Evolutionary conservation across 2,329 filamentous ascomycete species (phyloP), one percentile per base, ranked within the genome.

Genomic region (Scortechinia acanthostroma): DNA sequence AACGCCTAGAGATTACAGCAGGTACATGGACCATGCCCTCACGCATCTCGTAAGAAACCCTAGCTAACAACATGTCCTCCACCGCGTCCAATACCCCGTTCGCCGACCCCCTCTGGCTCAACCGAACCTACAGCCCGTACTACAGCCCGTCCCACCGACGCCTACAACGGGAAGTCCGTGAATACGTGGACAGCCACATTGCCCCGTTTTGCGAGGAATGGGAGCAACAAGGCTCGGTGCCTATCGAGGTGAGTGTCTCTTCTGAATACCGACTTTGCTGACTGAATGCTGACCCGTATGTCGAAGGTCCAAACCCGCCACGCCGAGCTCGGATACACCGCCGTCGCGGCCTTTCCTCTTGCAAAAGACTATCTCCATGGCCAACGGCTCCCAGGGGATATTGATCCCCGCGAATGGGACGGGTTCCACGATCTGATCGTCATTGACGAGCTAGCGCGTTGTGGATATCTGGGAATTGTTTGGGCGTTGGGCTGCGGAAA

Each of bases 341-440:
- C 93, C 42, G 88, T 88, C 54, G 91, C 93, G 86, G 80, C 87
- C 15, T 66, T 94, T 42, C 88, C 88, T 0, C 89, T 88, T 0
- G 89, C 88, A 13, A 86, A 86, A 65, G 88, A 94, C 62, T 65
- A 94, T 44, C 78, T 90, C 55, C 85, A 85, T 19, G 74, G 83
- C 23, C 70, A 74, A 15, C 64, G 93, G 28, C 64, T 91, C 45
- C 76, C 73, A 48, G 87, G 86, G 37, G 83, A 72, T n/a, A 73
- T 90, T 45, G 77, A 86, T 57, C 86, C 86, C 44, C 80, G 88
- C 61, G 83, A 91, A 49, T 94, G 90, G 54, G 88, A 94, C 61
- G 91, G 89, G 63, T 88, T 94, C 64, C 88, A 93, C 61, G 88
- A 93, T 59, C 61, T 93, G 59, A 78, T 94, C 51, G 70, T 86